Evolutionary conservation across 2,329 filamentous ascomycete genomes (phyloP), one percentile per base, ranked within the genome.

Genomic region (Arthrocladium fulminans): DNA sequence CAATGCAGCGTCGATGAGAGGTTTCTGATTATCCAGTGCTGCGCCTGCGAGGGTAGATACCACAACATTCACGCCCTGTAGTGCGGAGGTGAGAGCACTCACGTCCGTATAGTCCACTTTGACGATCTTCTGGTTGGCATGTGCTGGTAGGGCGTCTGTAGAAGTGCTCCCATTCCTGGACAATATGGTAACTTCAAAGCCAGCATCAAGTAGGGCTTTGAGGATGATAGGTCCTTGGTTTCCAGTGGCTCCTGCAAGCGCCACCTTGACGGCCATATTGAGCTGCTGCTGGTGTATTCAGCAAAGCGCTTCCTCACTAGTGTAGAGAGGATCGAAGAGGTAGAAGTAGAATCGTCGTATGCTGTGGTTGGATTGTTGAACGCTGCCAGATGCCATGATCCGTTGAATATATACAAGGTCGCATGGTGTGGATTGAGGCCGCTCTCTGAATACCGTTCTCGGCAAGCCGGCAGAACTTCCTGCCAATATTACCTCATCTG

Each of bases 1-100:
- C 1, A 58, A 51, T 10, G 64, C 54, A 24, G 63, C 63, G 35
- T 65, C 63, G 22, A 65, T 54, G 3, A 67, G 48, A 3, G 50
- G 48, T 22, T 45, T 50, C 20, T 57, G 56, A 3, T 23, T 22
- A 19, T 45, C 54, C 6, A 52, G 7, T 2, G 41, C 22, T 2
- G 15, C 23, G 27, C 42, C 40, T 6, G 45, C 51, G 5, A 58
- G 27, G 2, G 51, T 45, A 1, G 58, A 60, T 30, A 59, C 49
- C 5, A 60, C 50, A 8, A 50, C 56, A 38, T 60, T 52, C 32
- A 56, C 51, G 2, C 45, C 52, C 40, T 53, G 42, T 17, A 61
- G 52, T 4, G 51, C 57, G 6, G 47, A 17, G 12, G 48, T 51
- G 6, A 61, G 47, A 20, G 56, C 58, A 6, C 50, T 50, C n/a